Evolutionary conservation across 1,284 basidiomycete species (phyloP), one percentile per base, ranked within the genome.

Genomic region (Paramarasmius palmivorus): DNA sequence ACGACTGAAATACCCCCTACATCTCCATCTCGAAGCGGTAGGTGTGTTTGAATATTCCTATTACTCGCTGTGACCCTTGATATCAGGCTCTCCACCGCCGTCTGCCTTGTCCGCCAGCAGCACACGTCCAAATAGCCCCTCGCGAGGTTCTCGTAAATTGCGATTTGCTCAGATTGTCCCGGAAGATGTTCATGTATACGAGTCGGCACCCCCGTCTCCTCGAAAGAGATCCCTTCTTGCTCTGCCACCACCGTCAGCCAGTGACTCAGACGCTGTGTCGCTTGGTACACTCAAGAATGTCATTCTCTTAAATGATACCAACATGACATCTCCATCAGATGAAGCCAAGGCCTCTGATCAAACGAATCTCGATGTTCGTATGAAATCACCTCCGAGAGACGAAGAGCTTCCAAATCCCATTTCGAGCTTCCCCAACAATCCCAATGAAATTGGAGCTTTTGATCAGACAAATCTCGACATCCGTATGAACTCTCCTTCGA

Each of bases 131-230:
- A 57, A 53, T 19, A 53, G 52, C 19, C 70, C 73, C 1, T 79
- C 74, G 59, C 71, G 76, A 22, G 65, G 72, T 2, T 72, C 74
- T 40, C 68, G 75, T 17, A 70, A 61, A 49, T 61, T 80, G 35
- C 71, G 78, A 15, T 80, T 80, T 58, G 77, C 77, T 41, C 73
- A 78, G 52, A 67, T 79, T 20, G 66, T 67, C 2, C 73, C 76
- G 0, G 63, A 72, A 37, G 76, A 79, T 61, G 81, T 92, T 1
- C 77, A 90, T 64, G 84, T 92, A 1, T 92, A 92, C 61, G 86
- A 90, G 60, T 90, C 89, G 19, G 84, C 83, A 1, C 90, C 89
- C 1, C 73, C 86, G 2, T 91, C 90, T 3, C 89, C 90, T 0
- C 79, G 78, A 39, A 77, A 74, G 57, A 73, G 74, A 50, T 56